These are phyloP conservation scores for Cryptosporidium meleagridis DNA, from an alignment of 169 alveolate genomes.

Conservation along the genomic window DNA sequence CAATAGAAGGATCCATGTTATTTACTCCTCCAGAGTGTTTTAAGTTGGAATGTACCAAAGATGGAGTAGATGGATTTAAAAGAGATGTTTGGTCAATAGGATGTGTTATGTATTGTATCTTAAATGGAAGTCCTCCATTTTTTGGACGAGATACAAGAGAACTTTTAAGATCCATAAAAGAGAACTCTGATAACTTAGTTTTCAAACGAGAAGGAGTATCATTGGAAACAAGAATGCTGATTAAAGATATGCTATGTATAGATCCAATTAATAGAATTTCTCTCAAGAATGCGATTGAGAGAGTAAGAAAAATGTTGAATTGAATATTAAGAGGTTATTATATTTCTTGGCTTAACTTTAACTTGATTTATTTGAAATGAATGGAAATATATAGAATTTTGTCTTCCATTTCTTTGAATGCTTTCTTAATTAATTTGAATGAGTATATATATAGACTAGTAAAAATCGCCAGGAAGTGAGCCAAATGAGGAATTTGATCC, in stretches of 20 bases:
- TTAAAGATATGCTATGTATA: conserved; percentile 7
- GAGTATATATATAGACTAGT: no score
- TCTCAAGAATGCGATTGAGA: conserved; percentile 3
- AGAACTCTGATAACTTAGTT: background rate
- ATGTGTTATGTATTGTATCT: conserved; percentile 45
- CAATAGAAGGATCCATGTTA: conserved; percentile 33
- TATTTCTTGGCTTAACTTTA: background rate
- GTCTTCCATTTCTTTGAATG: background rate
- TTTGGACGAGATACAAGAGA: conserved; percentile 32
- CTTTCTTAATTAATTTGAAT: no score
- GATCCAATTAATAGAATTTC: conserved; percentile 49
- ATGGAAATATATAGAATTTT: background rate
- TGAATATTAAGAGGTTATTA: background rate
- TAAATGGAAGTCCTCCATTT: conserved; percentile 52
- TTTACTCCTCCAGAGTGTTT: conserved; percentile 73
- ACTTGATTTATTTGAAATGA: background rate
- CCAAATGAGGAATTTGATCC: background rate
- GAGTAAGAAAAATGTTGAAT: background rate
- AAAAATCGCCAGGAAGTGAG: background rate
- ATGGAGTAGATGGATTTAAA: conserved; percentile 59
- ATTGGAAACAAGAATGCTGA: conserved; percentile 18
- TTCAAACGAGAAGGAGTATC: conserved; percentile 11
- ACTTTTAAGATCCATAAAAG: conserved; percentile 4
- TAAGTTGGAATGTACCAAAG: conserved; percentile 40
- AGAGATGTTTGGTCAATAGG: conserved; percentile 74